Evolutionary conservation across 1,284 basidiomycete species (phyloP).

Genomic region (Moniliella sp.): DNA sequence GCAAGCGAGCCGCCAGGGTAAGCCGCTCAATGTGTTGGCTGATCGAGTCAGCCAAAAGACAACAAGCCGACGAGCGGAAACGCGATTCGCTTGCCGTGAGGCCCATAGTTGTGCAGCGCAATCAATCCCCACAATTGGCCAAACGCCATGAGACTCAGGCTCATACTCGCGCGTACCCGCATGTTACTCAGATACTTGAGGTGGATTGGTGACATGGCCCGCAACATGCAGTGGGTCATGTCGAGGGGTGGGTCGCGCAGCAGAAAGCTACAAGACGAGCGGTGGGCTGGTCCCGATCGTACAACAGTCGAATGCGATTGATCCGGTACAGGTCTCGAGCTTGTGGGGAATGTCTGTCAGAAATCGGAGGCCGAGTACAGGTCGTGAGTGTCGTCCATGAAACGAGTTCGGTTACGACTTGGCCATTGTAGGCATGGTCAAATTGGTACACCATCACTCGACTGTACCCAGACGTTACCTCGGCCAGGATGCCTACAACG

Average conservation of each 20-base stretch:
- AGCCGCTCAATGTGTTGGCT: slow-evolving; percentile 63
- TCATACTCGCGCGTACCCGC: slow-evolving; percentile 31
- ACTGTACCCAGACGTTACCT: slow-evolving; percentile 40
- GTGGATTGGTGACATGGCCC: slow-evolving; percentile 76
- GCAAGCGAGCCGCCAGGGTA: too few species aligned
- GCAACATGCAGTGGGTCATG: slow-evolving; percentile 67
- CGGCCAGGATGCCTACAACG: slow-evolving; percentile 57
- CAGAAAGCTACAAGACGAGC: slow-evolving; percentile 53
- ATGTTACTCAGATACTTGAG: slow-evolving; percentile 43
- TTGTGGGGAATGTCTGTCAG: slow-evolving; percentile 43
- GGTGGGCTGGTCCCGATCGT: slow-evolving; percentile 55
- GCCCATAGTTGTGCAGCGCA: slow-evolving; percentile 60
- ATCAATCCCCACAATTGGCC: slow-evolving; percentile 65
- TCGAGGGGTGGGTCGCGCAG: slow-evolving; percentile 53
- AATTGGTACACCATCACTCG: slow-evolving; percentile 73
- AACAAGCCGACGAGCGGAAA: slow-evolving; percentile 54
- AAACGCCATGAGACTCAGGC: slow-evolving; percentile 57
- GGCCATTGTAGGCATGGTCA: slow-evolving; percentile 45
- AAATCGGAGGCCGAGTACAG: slow-evolving; percentile 55
- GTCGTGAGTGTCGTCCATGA: slow-evolving; percentile 60
- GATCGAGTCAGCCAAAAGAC: slow-evolving; percentile 59
- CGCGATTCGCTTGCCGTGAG: slow-evolving; percentile 56
- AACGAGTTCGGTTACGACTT: slow-evolving; percentile 61
- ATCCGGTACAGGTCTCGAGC: slow-evolving; percentile 42
- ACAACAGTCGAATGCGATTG: slow-evolving; percentile 61